Evolutionary conservation across 169 alveolate genomes (phyloP).

Genomic region (Plasmodium coatneyi): DNA sequence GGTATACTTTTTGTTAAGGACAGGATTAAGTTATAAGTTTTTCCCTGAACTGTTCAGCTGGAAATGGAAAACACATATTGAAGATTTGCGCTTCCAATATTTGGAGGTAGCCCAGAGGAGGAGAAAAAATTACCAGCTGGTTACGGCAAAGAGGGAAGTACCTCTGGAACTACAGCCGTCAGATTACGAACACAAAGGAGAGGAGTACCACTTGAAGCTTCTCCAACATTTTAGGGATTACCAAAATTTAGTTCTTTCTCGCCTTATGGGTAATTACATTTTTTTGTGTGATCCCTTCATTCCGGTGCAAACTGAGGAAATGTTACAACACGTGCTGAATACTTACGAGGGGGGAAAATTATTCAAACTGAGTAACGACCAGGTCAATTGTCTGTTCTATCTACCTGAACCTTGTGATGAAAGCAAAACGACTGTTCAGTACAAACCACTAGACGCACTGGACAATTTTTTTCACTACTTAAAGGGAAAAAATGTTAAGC

Average conservation of each 20-base stretch:
- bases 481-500: constrained; percentile 16
- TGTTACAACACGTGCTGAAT: constrained; percentile 1
- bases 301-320: constrained; percentile 77
- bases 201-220: constrained; percentile 77
- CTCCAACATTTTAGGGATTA: constrained; percentile 76
- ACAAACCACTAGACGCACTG: constrained; percentile 68
- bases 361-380: constrained; percentile 14
- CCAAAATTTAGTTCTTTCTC: constrained; percentile 77
- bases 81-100: constrained; percentile 83
- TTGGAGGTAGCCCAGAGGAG: constrained; percentile 82
- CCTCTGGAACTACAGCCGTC: constrained; percentile 81
- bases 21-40: constrained; percentile 88
- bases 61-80: constrained; percentile 89
- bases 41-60: constrained; percentile 90
- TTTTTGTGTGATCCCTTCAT: constrained; percentile 83
- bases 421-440: neutral
- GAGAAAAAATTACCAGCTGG: constrained; percentile 75
- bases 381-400: constrained; percentile 43
- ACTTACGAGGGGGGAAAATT: constrained; percentile 5
- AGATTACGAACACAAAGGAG: constrained; percentile 82
- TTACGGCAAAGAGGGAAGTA: constrained; percentile 75
- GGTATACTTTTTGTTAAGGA: constrained; percentile 85
- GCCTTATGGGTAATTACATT: constrained; percentile 78
- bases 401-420: constrained; percentile 34
- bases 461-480: constrained; percentile 22